Percentiles rank a stretch among this genome's conserved stretches.
Conservation (phyloP, 495 filamentous ascomycete species). For the Corynascus novoguineensis region DNA sequence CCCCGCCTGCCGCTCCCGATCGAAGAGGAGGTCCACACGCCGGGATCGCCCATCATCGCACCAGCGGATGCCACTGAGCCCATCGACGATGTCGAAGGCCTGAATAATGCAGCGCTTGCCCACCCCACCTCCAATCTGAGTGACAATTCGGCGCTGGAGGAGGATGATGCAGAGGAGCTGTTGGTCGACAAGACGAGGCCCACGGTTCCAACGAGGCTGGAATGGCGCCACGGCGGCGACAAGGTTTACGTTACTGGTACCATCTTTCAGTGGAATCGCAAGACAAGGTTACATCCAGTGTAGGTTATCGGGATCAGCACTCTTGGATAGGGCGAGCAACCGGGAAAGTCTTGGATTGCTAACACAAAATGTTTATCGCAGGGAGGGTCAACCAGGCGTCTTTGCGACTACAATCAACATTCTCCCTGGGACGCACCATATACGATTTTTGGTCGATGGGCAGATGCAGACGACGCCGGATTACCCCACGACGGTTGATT, state of each 20-base stretch:
- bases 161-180: conserved; percentile 78
- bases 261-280: conserved; percentile 91
- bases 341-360: conserved; percentile 5
- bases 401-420: conserved; percentile 73
- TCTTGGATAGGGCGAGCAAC: no score
- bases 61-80: conserved; percentile 54
- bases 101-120: conserved; percentile 41
- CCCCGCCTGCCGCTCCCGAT: conserved; percentile 88
- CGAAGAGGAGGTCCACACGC: conserved; percentile 77
- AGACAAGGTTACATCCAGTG: conserved; percentile 78
- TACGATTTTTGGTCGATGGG: conserved; percentile 92
- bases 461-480: conserved; percentile 82
- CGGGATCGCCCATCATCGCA: conserved; percentile 76
- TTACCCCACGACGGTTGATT: conserved; percentile 91
- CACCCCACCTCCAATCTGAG: conserved; percentile 60
- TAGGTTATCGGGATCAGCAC: conserved; percentile 45
- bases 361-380: conserved; percentile 23
- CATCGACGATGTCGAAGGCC: conserved; percentile 42
- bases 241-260: conserved; percentile 96
- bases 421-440: conserved; percentile 87
- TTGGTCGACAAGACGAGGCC: conserved; percentile 56
- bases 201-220: conserved; percentile 72
- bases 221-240: conserved; percentile 73
- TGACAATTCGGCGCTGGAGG: conserved; percentile 60
- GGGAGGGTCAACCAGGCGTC: conserved; percentile 50